Conservation (phyloP, 2,329 filamentous ascomycete genomes). For the Apiospora malaysiana region DNA sequence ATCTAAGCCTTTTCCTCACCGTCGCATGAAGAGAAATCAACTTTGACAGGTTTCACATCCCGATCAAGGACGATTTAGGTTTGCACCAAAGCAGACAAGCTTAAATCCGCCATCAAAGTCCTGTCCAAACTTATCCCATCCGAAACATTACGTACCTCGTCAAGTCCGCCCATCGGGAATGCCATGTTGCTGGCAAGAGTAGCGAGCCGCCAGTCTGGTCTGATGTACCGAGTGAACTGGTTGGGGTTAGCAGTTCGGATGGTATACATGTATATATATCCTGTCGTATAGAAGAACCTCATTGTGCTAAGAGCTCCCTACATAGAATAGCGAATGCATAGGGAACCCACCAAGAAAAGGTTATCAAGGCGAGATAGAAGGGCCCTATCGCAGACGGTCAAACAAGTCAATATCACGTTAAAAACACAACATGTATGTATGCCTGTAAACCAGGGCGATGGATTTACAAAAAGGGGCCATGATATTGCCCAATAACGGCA, state of each 20-base stretch:
- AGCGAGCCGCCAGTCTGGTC: not conserved
- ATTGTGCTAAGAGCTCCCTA: not conserved
- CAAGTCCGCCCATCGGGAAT: no score
- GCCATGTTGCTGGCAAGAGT: not conserved
- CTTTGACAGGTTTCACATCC: conserved; percentile 17
- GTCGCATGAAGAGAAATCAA: not conserved
- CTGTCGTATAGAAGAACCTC: not conserved
- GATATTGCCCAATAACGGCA: not conserved
- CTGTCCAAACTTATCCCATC: not conserved
- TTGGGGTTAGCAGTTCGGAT: not conserved
- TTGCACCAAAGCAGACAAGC: conserved; percentile 1
- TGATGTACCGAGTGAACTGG: not conserved
- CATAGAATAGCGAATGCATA: no score
- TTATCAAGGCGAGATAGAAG: not conserved
- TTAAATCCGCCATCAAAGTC: not conserved
- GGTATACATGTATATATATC: not conserved
- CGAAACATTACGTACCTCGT: conserved; percentile 11
- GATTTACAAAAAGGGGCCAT: not conserved
- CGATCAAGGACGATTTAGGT: conserved; percentile 2
- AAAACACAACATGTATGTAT: not conserved
- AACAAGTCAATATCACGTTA: not conserved
- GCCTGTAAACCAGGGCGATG: not conserved
- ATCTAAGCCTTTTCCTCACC: not conserved
- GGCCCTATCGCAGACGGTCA: not conserved
- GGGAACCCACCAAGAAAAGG: no score